phyloP scores from a whole-genome alignment of 352 stramenopile genomes.

The Phytophthora crassamura region DNA sequence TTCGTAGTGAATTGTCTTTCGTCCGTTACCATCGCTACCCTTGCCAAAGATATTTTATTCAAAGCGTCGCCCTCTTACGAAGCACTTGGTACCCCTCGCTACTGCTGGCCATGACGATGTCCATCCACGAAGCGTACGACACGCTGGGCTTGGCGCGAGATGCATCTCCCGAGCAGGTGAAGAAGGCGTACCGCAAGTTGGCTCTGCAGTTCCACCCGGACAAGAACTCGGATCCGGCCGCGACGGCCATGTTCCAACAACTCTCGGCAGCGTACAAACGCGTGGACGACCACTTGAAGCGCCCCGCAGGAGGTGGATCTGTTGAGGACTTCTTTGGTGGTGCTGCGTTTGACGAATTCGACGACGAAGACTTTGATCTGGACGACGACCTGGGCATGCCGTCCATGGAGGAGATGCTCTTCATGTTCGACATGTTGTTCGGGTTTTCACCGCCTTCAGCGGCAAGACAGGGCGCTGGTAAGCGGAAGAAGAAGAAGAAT shows the following conservation, averaged over 20 bases:
- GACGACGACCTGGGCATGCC: constrained; percentile 38
- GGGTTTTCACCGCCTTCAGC: constrained; percentile 10
- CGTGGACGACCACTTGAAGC: constrained; percentile 60
- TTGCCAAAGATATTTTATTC: constrained; percentile 12
- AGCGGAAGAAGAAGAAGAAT: constrained; percentile 19
- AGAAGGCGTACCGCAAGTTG: constrained; percentile 66
- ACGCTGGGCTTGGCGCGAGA: constrained; percentile 51
- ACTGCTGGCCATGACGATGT: constrained; percentile 32
- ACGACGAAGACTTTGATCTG: constrained; percentile 40
- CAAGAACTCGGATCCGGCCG: constrained; percentile 65
- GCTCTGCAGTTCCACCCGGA: constrained; percentile 76
- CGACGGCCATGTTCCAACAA: constrained; percentile 75
- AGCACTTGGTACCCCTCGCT: not conserved
- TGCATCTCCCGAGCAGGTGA: constrained; percentile 54
- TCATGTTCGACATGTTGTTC: constrained; percentile 84
- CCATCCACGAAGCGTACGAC: constrained; percentile 51
- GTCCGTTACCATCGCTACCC: not conserved
- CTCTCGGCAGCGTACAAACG: constrained; percentile 77
- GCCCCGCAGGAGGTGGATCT: constrained; percentile 8
- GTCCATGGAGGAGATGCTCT: constrained; percentile 76
- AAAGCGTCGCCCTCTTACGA: constrained; percentile 9
- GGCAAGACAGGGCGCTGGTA: not conserved
- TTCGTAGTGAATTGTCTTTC: not conserved
- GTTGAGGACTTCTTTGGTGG: constrained; percentile 19
- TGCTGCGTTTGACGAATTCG: constrained; percentile 7